Evolutionary conservation across 2,329 filamentous ascomycete genomes (phyloP).

Genomic region (Neofusicoccum sp.): DNA sequence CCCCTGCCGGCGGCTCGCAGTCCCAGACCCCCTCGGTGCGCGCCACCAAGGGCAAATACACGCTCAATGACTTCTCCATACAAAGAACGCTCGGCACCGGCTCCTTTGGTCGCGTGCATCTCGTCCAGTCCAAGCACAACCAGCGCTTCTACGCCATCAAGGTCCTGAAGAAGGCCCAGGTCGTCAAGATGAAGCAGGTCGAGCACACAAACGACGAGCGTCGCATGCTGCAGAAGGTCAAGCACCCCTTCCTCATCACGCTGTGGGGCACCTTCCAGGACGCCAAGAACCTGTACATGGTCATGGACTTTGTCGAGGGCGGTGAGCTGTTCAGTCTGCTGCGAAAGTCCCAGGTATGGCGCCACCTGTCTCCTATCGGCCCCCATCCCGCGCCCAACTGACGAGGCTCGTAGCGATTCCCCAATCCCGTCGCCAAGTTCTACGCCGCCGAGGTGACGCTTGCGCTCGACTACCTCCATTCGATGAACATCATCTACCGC

Average conservation of each 20-base stretch:
- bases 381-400: slow-evolving; percentile 17
- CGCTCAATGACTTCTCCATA: slow-evolving; percentile 85
- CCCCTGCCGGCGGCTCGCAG: slow-evolving; percentile 38
- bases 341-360: slow-evolving; percentile 83
- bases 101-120: slow-evolving; percentile 93
- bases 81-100: slow-evolving; percentile 92
- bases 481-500: slow-evolving; percentile 94
- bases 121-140: slow-evolving; percentile 98
- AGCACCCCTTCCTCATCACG: slow-evolving; percentile 96
- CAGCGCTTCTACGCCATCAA: slow-evolving; percentile 98
- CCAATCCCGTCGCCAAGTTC: slow-evolving; percentile 98
- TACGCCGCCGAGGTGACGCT: slow-evolving; percentile 97
- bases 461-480: slow-evolving; percentile 92
- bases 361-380: slow-evolving; percentile 27
- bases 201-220: slow-evolving; percentile 99
- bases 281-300: slow-evolving; percentile 95
- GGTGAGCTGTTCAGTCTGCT: slow-evolving; percentile 95
- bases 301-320: slow-evolving; percentile 99
- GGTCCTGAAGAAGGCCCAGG: slow-evolving; percentile 96
- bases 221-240: slow-evolving; percentile 92
- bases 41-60: slow-evolving; percentile 96
- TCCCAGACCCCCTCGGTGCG: slow-evolving; percentile 46
- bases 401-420: slow-evolving; percentile 73
- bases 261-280: slow-evolving; percentile 99
- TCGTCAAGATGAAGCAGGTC: slow-evolving; percentile 99